These are phyloP conservation scores for Fusarium sp. DNA, from an alignment of 2,329 filamentous ascomycete genomes.

Conservation along the genomic window DNA sequence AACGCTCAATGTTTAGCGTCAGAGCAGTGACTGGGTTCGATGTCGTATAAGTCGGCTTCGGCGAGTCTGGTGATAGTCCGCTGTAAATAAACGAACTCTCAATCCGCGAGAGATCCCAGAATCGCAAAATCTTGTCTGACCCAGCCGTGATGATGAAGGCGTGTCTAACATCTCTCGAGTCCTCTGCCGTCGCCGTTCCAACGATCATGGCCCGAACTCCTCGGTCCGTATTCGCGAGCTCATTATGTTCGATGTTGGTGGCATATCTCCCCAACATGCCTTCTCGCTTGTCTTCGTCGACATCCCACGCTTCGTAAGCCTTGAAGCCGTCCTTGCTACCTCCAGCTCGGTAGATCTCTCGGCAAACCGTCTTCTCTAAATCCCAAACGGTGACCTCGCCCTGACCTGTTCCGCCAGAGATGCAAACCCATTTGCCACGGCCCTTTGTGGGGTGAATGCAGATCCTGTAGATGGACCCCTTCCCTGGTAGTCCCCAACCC, in stretches of 20 bases:
- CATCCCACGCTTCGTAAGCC: constrained; percentile 82
- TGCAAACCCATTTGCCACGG: constrained; percentile 83
- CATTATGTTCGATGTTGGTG: constrained; percentile 70
- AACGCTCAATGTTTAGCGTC: constrained; percentile 70
- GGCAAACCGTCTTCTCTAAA: constrained; percentile 85
- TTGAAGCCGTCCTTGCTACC: constrained; percentile 67
- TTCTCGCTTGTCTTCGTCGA: constrained; percentile 88
- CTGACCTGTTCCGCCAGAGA: constrained; percentile 84
- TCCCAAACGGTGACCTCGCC: constrained; percentile 97
- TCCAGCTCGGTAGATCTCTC: constrained; percentile 83
- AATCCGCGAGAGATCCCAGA: constrained; percentile 85
- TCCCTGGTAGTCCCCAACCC: constrained; percentile 85
- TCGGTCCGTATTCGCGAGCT: constrained; percentile 63
- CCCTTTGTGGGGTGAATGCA: constrained; percentile 79
- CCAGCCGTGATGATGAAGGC: constrained; percentile 88
- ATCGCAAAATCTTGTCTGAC: constrained; percentile 87
- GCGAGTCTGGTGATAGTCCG: constrained; percentile 73
- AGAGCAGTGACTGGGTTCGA: constrained; percentile 69
- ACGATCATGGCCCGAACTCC: constrained; percentile 79
- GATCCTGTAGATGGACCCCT: constrained; percentile 80
- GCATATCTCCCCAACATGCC: constrained; percentile 87
- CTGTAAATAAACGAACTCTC: constrained; percentile 83
- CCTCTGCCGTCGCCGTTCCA: constrained; percentile 73
- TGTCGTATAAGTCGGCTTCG: constrained; percentile 74
- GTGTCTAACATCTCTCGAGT: constrained; percentile 75